Base-by-base conservation (phyloP, 805 yeast species). In the Ogataea neopini region DNA sequence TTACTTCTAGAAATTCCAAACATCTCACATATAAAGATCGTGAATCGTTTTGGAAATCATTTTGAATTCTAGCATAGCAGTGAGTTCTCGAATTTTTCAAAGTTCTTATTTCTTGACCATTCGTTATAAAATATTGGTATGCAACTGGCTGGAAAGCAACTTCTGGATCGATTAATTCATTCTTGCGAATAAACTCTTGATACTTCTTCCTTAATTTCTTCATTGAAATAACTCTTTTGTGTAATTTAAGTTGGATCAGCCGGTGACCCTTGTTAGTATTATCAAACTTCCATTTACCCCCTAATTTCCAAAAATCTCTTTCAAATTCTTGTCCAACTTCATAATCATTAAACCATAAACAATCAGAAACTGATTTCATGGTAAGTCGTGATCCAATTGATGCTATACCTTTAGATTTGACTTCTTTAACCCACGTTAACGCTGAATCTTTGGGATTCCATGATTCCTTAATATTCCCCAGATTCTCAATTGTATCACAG, bases 261-360 rank as follows among this genome's bases (percentile, higher is more conserved):
- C 28, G 25, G 25, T 52, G 56, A 2, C 53, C 56, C n/a, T 11
- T n/a, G 10, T 37, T 32, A 17, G 28, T 44, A 18, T 22, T 42
- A 25, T 47, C 44, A 35, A 47, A 52, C 29, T 23, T 47, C 56
- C 56, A 52, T 37, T 40, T 52, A 9, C 45, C 41, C 11, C 42
- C 46, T 5, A 33, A 33, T 19, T 43, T 45, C 56, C 56, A 49
- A 17, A 40, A 35, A 6, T 40, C 41, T 6, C 41, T 22, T 18
- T 42, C 48, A 15, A 15, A 43, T 15, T 41, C 41, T 20, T 40
- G 43, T 14, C 52, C 50, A 14, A 23, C 40, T 23, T 39, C 33
- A 23, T 47, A 52, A 11, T 52, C 53, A 8, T 42, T 15, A 22
- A 23, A 43, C 56, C 56, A 52, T n/a, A 49, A 23, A 41, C 56